These are phyloP conservation scores for Microdochium paspali DNA, from an alignment of 2,329 filamentous ascomycete genomes.

Conservation along the genomic window DNA sequence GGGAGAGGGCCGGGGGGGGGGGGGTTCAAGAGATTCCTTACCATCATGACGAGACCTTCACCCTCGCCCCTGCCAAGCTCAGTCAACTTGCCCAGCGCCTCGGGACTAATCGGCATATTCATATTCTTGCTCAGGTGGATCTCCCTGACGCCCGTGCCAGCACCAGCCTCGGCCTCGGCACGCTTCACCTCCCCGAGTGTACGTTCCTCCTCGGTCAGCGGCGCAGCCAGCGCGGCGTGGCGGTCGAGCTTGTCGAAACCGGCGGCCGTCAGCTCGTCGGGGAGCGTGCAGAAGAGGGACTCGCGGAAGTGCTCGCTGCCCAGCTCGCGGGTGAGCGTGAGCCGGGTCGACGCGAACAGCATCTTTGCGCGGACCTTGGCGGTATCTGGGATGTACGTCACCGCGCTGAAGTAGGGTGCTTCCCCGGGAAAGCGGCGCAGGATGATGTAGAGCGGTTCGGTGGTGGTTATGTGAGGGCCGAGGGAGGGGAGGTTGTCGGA, in stretches of 20 bases:
- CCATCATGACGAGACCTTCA: constrained; percentile 54
- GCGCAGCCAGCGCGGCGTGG: constrained; percentile 55
- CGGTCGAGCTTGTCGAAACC: constrained; percentile 68
- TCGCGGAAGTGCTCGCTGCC: constrained; percentile 72
- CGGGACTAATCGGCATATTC: constrained; percentile 49
- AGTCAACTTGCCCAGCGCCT: constrained; percentile 55
- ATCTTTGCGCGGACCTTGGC: constrained; percentile 80
- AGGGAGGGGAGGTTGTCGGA: constrained; percentile 54
- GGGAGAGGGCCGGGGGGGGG: too few relatives aligned
- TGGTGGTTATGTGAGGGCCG: constrained; percentile 52
- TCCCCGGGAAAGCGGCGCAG: constrained; percentile 58
- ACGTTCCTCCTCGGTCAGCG: constrained; percentile 71
- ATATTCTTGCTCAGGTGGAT: constrained; percentile 49
- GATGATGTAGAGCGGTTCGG: constrained; percentile 64
- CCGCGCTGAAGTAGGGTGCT: constrained; percentile 51
- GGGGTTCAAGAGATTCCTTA: too few relatives aligned
- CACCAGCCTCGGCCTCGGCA: constrained; percentile 64
- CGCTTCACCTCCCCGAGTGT: constrained; percentile 63
- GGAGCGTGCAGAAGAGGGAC: constrained; percentile 61
- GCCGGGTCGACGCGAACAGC: constrained; percentile 70
- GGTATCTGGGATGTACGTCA: constrained; percentile 71
- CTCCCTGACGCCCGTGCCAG: constrained; percentile 52
- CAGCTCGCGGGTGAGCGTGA: constrained; percentile 67
- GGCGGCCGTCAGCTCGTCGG: constrained; percentile 56
- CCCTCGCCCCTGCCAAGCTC: constrained; percentile 42